Base-by-base conservation (phyloP, 495 filamentous ascomycete genomes). In the Penicillium daleae region DNA sequence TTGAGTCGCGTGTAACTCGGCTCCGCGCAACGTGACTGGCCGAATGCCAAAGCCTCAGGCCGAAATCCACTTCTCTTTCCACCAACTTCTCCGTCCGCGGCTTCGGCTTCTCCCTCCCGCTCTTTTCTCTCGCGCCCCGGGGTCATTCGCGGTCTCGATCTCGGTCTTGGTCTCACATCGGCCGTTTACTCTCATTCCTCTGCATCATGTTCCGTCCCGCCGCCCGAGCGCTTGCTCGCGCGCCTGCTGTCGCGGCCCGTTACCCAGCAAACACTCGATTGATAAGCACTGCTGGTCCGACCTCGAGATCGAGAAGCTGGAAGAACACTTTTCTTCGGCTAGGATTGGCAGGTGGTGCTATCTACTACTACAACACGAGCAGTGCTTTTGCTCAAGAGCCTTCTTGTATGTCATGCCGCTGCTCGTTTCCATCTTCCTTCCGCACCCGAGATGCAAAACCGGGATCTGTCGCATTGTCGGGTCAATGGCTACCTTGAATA, bases 351-450 rank as follows among this genome's bases (percentile, higher is more conserved):
- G 78, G 74, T 53, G 92, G 80, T 24, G 85, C 86, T n/a, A 73
- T 97, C 33, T 99, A 97, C 80, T 97, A 88, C 72, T 99, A 97
- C 75, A 93, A 92, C 77, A 97, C 92, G 42, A 93, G 87, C 73
- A 84, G 84, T 63, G 80, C 90, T 39, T 98, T 99, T 75, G 90
- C 93, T 13, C 89, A 97, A 71, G 87, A 93, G 76, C 86, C 89
- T 33, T 77, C 83, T 57, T 85, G 94, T 97, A 83, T 60, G 89
- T 79, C n/a, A 42, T 37, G 13, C 33, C 22, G 40, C 15, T 24
- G 44, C 29, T 68, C 46, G 22, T 46, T 46, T 61, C 31, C 31
- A 24, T 26, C 46, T 55, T 29, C 51, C 33, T 48, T 21, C 29
- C 35, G 8, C 29, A 39, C 37, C 52, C 57, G 60, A 64, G 61